A percentile compares a stretch with the other conserved stretches of the same genome.
These are phyloP conservation scores for Capronia epimyces DNA, from an alignment of 2,329 filamentous ascomycete species.

Conservation along the genomic window DNA sequence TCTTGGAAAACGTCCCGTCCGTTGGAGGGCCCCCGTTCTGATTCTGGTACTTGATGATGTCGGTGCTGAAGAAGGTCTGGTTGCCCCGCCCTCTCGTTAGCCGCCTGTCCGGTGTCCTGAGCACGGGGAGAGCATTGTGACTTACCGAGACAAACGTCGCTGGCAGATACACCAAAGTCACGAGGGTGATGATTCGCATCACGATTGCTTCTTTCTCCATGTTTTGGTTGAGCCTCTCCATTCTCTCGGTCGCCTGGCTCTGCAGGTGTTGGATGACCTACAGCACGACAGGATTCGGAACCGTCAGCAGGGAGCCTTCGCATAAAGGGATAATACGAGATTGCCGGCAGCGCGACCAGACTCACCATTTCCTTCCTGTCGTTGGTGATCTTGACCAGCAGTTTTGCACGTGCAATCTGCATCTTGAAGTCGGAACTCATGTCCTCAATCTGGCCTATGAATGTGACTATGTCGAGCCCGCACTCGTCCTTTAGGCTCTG, in stretches of 20 bases:
- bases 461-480: slow-evolving; percentile 27
- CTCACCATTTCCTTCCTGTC: slow-evolving; percentile 35
- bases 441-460: slow-evolving; percentile 33
- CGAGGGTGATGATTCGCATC: slow-evolving; percentile 35
- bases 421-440: slow-evolving; percentile 37
- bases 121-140: slow-evolving; percentile 12
- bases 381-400: slow-evolving; percentile 34
- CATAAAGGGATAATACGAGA: slow-evolving; percentile 19
- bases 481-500: slow-evolving; percentile 24
- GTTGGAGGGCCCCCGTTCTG: slow-evolving; percentile 9
- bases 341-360: background rate
- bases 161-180: slow-evolving; percentile 35
- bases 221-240: slow-evolving; percentile 30
- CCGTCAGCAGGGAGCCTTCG: background rate
- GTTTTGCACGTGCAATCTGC: slow-evolving; percentile 35
- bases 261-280: slow-evolving; percentile 33
- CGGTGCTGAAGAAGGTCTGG: slow-evolving; percentile 40
- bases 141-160: slow-evolving; percentile 36
- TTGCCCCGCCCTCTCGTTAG: background rate
- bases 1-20: slow-evolving; percentile 30
- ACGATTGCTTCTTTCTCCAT: slow-evolving; percentile 33
- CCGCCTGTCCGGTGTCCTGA: background rate
- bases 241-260: slow-evolving; percentile 32
- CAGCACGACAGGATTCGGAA: slow-evolving; percentile 28
- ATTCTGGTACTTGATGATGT: slow-evolving; percentile 37